Percentiles rank a stretch among this genome's conserved stretches.
Evolutionary conservation across 2,329 filamentous ascomycete species (phyloP).

Genomic region (Sporothrix pallida): DNA sequence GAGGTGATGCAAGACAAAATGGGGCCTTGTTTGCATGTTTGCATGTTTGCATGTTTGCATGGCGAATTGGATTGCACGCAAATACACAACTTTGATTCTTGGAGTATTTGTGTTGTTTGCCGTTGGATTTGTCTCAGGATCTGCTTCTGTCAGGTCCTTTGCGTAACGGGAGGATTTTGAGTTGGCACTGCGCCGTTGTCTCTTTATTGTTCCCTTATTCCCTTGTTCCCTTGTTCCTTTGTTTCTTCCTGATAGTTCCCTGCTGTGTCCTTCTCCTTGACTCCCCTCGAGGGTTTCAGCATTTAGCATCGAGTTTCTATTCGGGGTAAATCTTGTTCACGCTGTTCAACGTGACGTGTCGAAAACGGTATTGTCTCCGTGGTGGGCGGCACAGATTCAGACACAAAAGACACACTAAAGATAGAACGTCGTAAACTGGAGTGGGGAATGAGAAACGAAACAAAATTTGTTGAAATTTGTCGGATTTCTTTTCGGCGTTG

Average conservation of each 20-base stretch:
- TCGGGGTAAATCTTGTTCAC: not conserved
- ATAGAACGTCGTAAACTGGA: not conserved
- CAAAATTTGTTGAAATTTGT: not conserved
- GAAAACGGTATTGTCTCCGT: constrained; percentile 3
- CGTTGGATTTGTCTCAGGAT: not conserved
- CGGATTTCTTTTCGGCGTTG: not conserved
- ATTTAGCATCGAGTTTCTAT: not conserved
- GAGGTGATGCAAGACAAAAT: not conserved
- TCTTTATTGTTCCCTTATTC: not conserved
- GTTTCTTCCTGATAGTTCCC: too few species aligned
- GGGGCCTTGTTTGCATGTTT: too few species aligned
- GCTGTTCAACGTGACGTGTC: not conserved
- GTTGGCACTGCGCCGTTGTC: not conserved
- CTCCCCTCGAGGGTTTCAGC: not conserved
- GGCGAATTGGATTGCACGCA: not conserved
- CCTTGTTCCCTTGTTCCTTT: too few species aligned
- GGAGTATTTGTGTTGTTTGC: not conserved
- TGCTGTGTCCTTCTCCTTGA: too few species aligned
- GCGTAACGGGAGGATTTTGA: not conserved
- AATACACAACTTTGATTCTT: not conserved
- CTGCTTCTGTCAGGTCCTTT: not conserved
- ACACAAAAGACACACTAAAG: not conserved
- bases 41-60: too few species aligned
- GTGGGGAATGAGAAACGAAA: not conserved
- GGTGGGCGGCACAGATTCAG: not conserved